Evolutionary conservation across 345 rosid species (phyloP).

Genomic region (Syzygium grande): DNA sequence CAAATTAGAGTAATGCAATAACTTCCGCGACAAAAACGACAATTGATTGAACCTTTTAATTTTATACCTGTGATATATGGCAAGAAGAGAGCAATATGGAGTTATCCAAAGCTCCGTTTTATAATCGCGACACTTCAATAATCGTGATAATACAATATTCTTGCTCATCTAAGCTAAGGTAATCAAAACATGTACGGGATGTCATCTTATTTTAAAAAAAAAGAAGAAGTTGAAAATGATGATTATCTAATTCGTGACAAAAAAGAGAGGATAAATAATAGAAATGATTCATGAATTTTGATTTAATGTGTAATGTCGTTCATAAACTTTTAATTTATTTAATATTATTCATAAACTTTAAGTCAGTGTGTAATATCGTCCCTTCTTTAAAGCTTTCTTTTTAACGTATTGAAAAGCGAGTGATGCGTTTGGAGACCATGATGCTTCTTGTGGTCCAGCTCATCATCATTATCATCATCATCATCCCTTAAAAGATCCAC

Average conservation of each 20-base stretch:
- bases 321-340: no score
- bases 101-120: neutral
- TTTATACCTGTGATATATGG: neutral
- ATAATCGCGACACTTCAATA: neutral
- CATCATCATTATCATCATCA: neutral
- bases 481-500: neutral
- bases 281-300: no score
- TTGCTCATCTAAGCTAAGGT: neutral
- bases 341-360: neutral
- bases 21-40: neutral
- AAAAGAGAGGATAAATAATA: neutral
- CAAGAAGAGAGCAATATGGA: neutral
- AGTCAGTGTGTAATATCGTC: fast-evolving
- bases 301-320: no score
- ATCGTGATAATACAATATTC: neutral
- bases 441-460: neutral
- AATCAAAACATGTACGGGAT: neutral
- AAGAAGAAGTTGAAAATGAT: neutral
- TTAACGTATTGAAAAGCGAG: neutral
- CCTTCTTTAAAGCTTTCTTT: no score
- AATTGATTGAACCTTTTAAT: neutral
- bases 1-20: neutral
- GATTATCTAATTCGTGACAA: neutral
- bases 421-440: neutral
- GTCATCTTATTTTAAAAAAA: neutral